phyloP scores from a whole-genome alignment of 2,329 filamentous ascomycete species.

The Epichloe aotearoae region DNA sequence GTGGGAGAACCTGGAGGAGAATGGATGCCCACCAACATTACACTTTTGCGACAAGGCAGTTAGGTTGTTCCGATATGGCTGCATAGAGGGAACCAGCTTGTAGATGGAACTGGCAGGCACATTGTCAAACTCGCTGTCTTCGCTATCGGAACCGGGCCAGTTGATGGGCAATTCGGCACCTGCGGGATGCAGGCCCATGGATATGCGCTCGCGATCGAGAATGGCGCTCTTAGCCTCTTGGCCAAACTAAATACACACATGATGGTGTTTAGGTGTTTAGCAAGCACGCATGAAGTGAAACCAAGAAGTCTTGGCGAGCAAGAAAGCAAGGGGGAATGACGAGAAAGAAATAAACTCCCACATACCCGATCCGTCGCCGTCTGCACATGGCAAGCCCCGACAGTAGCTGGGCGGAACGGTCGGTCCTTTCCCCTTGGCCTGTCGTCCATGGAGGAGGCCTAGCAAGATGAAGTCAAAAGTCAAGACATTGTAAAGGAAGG shows the following conservation, averaged over 20 bases:
- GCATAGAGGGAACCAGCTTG: slow-evolving; percentile 19
- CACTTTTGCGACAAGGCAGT: slow-evolving; percentile 43
- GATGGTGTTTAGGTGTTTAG: neutral
- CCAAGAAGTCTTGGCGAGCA: too few relatives aligned
- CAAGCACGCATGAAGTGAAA: neutral
- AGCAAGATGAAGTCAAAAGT: slow-evolving; percentile 2
- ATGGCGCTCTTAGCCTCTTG: slow-evolving; percentile 19
- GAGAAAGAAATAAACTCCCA: neutral
- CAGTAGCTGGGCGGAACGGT: slow-evolving; percentile 14
- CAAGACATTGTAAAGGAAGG: neutral
- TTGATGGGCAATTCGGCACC: slow-evolving; percentile 13
- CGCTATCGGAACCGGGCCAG: slow-evolving; percentile 16
- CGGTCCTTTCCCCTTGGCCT: neutral
- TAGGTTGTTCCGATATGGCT: slow-evolving; percentile 38
- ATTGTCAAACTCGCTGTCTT: slow-evolving; percentile 10
- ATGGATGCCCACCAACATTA: slow-evolving; percentile 27
- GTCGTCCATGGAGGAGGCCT: slow-evolving; percentile 9
- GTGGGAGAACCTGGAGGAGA: neutral
- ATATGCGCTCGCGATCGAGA: slow-evolving; percentile 21
- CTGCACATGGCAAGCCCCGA: slow-evolving; percentile 25
- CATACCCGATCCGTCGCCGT: slow-evolving; percentile 24
- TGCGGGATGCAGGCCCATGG: slow-evolving; percentile 2
- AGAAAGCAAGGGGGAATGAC: too few relatives aligned
- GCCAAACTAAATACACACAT: slow-evolving; percentile 20
- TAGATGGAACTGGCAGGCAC: slow-evolving; percentile 14